Evolutionary conservation across 257 asterid species (phyloP).

Genomic region (Parsonsia alboflavescens): DNA sequence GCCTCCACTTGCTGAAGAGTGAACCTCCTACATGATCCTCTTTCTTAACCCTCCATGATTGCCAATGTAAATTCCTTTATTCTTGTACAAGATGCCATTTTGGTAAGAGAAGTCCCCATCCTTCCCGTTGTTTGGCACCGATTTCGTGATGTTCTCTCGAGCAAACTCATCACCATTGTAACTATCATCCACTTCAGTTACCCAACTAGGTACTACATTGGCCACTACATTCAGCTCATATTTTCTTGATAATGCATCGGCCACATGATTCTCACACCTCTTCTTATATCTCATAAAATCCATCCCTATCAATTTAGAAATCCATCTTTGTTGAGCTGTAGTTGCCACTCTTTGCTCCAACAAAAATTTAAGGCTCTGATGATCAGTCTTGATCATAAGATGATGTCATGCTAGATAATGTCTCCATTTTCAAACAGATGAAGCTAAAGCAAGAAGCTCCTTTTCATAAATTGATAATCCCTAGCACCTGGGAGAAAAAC

Average conservation of each 20-base stretch:
- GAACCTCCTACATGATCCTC: neutral
- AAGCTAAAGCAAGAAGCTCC: neutral
- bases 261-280: no score
- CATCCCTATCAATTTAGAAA: neutral
- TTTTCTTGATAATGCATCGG: no score
- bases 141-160: neutral
- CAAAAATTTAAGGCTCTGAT: neutral
- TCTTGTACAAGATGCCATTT: neutral
- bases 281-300: neutral
- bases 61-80: neutral
- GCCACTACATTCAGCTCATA: no score
- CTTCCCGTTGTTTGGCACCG: no score
- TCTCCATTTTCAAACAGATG: neutral
- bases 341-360: neutral
- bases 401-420: neutral
- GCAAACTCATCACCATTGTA: no score
- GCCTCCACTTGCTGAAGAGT: neutral
- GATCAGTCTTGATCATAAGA: neutral
- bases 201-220: no score
- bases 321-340: neutral
- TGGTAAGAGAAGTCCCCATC: no score
- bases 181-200: no score
- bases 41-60: neutral
- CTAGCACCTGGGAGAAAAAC: no score
- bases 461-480: neutral